Evolutionary conservation across 2,329 filamentous ascomycete genomes (phyloP).

Genomic region (Clonostachys rhizophaga): DNA sequence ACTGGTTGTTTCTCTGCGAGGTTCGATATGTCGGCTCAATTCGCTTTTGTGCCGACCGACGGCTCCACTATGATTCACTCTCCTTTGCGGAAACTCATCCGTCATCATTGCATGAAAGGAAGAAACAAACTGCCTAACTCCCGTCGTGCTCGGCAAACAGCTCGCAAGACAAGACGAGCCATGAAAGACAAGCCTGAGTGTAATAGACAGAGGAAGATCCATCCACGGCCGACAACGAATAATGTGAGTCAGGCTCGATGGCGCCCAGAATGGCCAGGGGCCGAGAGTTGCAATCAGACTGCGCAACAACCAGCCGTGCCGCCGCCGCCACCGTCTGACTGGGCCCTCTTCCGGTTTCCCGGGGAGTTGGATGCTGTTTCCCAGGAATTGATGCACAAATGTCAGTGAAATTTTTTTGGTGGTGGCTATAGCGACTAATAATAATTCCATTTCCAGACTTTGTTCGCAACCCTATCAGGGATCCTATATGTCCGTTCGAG

Average conservation of each 20-base stretch:
- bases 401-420: neutral
- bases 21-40: neutral
- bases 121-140: slow-evolving; percentile 2
- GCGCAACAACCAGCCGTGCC: neutral
- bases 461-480: slow-evolving; percentile 1
- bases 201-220: too few relatives aligned
- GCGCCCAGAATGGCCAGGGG: too few relatives aligned
- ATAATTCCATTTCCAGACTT: neutral
- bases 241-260: too few relatives aligned
- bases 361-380: neutral
- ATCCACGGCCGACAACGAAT: too few relatives aligned
- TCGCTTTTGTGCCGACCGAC: slow-evolving; percentile 1
- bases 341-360: slow-evolving; percentile 1
- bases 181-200: too few relatives aligned
- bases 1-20: too few relatives aligned
- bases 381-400: slow-evolving; percentile 1
- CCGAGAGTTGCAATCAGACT: too few relatives aligned
- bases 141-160: neutral
- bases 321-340: neutral
- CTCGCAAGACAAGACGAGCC: neutral
- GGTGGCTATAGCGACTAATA: neutral
- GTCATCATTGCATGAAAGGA: slow-evolving; percentile 1
- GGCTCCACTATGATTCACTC: neutral
- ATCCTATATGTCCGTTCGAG: slow-evolving; percentile 1
- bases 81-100: neutral